Conservation (phyloP, 768 basidiomycete genomes). For the Boletus patriciae region DNA sequence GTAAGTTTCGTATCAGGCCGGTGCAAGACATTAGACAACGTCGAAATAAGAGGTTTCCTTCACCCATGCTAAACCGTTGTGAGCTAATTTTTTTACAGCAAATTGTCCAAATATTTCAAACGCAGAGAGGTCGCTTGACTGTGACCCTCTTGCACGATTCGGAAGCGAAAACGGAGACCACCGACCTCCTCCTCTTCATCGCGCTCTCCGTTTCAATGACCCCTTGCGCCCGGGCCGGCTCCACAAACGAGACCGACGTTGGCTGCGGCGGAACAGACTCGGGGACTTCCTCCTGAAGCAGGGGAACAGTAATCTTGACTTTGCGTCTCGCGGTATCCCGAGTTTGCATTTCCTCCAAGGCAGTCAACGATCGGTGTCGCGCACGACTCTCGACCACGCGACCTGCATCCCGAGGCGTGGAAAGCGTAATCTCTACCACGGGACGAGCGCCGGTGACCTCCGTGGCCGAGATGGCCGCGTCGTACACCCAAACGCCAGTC, state of each 20-base stretch:
- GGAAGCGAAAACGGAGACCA: conserved; percentile 4
- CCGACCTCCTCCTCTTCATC: conserved; percentile 7
- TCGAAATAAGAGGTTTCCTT: not conserved
- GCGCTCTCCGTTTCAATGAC: not conserved
- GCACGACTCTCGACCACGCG: conserved; percentile 7
- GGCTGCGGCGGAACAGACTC: not conserved
- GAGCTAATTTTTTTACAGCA: not conserved
- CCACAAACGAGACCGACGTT: not conserved
- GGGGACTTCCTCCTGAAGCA: conserved; percentile 2
- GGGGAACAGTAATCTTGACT: conserved; percentile 21
- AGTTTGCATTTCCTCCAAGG: conserved; percentile 16
- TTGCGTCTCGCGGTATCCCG: conserved; percentile 11
- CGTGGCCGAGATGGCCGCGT: conserved; percentile 46
- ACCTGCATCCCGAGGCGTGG: not conserved
- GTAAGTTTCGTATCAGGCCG: not conserved
- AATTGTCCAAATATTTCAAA: conserved; percentile 6
- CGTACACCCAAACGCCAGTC: conserved; percentile 47
- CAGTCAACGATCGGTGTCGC: conserved; percentile 28
- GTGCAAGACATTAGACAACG: not conserved
- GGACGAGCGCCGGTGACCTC: conserved; percentile 31
- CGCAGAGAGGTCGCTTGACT: conserved; percentile 20
- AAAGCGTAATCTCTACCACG: conserved; percentile 24
- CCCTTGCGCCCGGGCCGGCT: not conserved
- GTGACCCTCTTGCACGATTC: conserved; percentile 9
- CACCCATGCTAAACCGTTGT: not conserved